phyloP scores from a whole-genome alignment of 306 rosid genomes.

The Vicia sativa region DNA sequence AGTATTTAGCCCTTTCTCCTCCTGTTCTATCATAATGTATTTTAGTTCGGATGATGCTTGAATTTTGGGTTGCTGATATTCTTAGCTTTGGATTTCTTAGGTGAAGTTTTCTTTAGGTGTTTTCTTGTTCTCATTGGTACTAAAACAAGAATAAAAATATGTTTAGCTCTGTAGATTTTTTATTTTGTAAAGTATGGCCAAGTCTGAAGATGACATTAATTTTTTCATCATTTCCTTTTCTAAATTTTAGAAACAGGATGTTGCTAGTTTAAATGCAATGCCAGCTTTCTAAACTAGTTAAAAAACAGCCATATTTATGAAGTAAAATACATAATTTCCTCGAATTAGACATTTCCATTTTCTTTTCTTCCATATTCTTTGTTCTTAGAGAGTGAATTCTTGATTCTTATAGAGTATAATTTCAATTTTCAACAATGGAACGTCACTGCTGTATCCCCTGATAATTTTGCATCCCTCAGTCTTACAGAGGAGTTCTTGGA shows the following conservation, averaged over 20 bases:
- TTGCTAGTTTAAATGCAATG: neutral
- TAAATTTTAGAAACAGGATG: slow-evolving; percentile 16
- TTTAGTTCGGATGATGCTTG: slow-evolving; percentile 5
- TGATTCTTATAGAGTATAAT: neutral
- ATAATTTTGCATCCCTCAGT: slow-evolving; percentile 5
- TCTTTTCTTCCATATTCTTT: neutral
- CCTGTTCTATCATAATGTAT: slow-evolving; percentile 1
- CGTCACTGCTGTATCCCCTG: neutral
- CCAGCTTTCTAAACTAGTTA: neutral
- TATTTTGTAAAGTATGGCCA: neutral
- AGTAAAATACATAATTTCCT: neutral
- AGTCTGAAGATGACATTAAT: neutral
- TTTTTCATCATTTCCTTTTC: slow-evolving; percentile 15
- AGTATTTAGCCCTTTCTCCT: slow-evolving; percentile 14
- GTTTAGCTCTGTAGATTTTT: neutral
- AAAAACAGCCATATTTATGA: neutral
- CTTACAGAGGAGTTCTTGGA: slow-evolving; percentile 5
- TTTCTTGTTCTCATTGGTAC: neutral
- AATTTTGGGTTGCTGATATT: neutral
- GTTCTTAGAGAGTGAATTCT: neutral
- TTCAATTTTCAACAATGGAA: neutral
- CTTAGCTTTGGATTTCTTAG: slow-evolving; percentile 5
- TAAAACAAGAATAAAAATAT: neutral
- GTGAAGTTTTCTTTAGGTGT: slow-evolving; percentile 7
- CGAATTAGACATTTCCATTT: neutral